A percentile compares a stretch with the other conserved stretches of the same genome.
phyloP scores from a whole-genome alignment of 75 land plant species.

The Pinus albicaulis region DNA sequence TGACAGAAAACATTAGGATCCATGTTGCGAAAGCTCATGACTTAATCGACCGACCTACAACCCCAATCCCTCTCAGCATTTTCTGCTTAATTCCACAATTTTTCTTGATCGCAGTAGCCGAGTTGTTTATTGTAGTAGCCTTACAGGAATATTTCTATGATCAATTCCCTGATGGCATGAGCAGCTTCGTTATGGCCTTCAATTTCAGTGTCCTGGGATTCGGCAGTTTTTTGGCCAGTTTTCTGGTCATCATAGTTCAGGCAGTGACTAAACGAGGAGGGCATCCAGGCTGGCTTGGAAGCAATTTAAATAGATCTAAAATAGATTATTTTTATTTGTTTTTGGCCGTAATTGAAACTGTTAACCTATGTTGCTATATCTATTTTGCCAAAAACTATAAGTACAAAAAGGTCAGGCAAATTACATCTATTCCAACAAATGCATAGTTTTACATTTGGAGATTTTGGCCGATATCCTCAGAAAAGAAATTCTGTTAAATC shows the following conservation, averaged over 20 bases:
- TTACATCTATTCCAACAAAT: no score
- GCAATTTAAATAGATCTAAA: slow-evolving; percentile 34
- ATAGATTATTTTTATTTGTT: slow-evolving; percentile 52
- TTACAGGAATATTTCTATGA: slow-evolving; percentile 46
- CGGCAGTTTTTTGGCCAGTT: slow-evolving; percentile 32
- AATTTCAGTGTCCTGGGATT: slow-evolving; percentile 32
- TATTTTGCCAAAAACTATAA: slow-evolving; percentile 23
- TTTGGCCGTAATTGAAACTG: slow-evolving; percentile 22
- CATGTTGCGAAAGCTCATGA: slow-evolving; percentile 12
- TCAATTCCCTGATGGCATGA: slow-evolving; percentile 38
- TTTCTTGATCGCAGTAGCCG: slow-evolving; percentile 25
- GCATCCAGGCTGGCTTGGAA: slow-evolving; percentile 24
- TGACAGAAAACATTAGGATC: slow-evolving; percentile 30
- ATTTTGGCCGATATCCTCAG: no score
- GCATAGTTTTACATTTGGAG: no score
- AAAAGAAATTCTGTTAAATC: no score
- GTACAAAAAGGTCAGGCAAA: slow-evolving; percentile 8
- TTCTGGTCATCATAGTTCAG: slow-evolving; percentile 23
- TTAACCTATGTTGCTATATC: slow-evolving; percentile 13
- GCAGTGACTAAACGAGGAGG: slow-evolving; percentile 15
- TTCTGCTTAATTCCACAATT: slow-evolving; percentile 53
- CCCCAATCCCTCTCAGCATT: slow-evolving; percentile 29
- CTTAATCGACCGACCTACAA: slow-evolving; percentile 17
- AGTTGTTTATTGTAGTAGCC: slow-evolving; percentile 40
- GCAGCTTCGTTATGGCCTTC: slow-evolving; percentile 44